Base-by-base conservation (phyloP, 2,329 filamentous ascomycete genomes). In the Hymenotorrendiella dingleyae region DNA sequence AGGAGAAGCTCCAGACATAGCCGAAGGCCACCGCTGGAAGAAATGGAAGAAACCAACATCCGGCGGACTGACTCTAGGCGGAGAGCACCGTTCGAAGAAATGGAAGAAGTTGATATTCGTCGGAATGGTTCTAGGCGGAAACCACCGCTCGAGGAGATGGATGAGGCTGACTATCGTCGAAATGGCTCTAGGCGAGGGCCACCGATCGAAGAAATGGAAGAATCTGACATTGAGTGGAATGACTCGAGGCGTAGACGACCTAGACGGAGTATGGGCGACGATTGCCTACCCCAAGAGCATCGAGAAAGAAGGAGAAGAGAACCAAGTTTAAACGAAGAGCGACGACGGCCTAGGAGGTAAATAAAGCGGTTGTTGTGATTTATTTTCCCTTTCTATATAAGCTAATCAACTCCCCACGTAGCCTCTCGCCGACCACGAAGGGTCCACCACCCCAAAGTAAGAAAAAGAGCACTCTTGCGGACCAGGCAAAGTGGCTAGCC, bases 401-500 rank as follows among this genome's bases (percentile, higher is more conserved):
- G 27, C 11, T 27, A 8, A 16, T 17, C 7, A 12, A 37, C 21
- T 37, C 9, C 19, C 22, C 6, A 11, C 16, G 1, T 2, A 17
- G 19, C 16, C 19, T 34, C 30, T 20, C 17, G 17, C 30, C 19
- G n/a, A 7, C 14, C 6, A 6, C 17, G 4, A 8, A 11, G 17
- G 14, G 17, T 6, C 3, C 6, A 21, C 6, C 19, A 17, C 30
- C 17, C 16, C 16, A 12, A 8, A 38, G 16, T 11, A 10, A 33
- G 20, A 40, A 40, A 28, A 24, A 17, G 4, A 24, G 27, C 6
- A 24, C 16, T 6, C 33, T 40, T 21, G 5, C 19, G n/a, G 19
- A 33, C n/a, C 28, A 42, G 11, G 40, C 29, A 26, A 47, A 49
- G 23, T 45, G 45, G 32, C 23, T 45, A 8, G 35, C 42, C 9